These are phyloP conservation scores for Choanephora cucurbitarum DNA, from an alignment of 371 early-diverging fungal species.

Conservation along the genomic window DNA sequence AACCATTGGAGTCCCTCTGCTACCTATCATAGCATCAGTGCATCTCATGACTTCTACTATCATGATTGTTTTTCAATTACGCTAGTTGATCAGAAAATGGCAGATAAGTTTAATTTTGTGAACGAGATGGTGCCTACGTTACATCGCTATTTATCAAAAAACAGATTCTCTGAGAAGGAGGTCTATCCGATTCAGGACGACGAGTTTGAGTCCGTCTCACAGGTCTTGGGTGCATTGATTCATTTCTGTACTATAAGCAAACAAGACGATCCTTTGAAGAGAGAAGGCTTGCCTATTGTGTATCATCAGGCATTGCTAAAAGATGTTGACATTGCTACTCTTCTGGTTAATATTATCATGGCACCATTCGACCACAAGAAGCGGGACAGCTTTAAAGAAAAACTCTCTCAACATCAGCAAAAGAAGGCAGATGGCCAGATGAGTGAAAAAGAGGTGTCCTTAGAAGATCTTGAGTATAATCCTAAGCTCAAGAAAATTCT, in stretches of 20 bases:
- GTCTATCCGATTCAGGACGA: not conserved
- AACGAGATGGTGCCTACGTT: slow-evolving; percentile 39
- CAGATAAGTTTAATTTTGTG: slow-evolving; percentile 35
- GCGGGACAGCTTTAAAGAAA: slow-evolving; percentile 24
- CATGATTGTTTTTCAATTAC: slow-evolving; percentile 51
- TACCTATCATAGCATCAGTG: slow-evolving; percentile 20
- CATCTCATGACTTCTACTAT: slow-evolving; percentile 39
- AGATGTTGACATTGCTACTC: slow-evolving; percentile 52
- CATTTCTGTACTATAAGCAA: slow-evolving; percentile 52
- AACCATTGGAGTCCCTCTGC: not conserved
- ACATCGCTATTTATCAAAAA: slow-evolving; percentile 22
- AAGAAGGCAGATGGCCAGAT: not conserved
- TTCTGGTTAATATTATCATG: slow-evolving; percentile 43
- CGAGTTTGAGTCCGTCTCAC: not conserved
- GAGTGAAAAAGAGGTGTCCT: not conserved
- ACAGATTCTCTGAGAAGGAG: not conserved
- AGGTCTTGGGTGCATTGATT: slow-evolving; percentile 39
- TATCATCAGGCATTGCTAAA: slow-evolving; percentile 54
- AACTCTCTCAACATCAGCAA: not conserved
- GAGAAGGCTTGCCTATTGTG: slow-evolving; percentile 47
- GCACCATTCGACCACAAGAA: slow-evolving; percentile 43
- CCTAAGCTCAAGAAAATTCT: slow-evolving; percentile 21
- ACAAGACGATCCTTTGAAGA: slow-evolving; percentile 38
- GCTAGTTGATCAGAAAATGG: slow-evolving; percentile 26
- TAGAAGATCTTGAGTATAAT: not conserved